Conservation (phyloP, 106 monocot genomes). For the Dendrobium catenatum region DNA sequence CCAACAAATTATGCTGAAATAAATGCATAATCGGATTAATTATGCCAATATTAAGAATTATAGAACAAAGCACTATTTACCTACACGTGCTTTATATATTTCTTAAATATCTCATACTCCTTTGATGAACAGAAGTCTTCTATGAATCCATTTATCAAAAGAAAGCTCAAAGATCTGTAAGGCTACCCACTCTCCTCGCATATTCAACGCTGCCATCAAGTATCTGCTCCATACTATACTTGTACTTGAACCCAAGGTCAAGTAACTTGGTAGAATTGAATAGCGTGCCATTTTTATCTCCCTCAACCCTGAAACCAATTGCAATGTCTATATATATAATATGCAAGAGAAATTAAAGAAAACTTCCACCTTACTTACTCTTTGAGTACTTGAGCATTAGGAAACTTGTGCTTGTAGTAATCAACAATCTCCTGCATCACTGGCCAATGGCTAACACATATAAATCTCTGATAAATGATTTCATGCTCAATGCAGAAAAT, state of each 20-base stretch:
- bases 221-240: not conserved
- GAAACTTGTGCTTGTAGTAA: constrained; percentile 19
- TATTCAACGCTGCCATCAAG: not conserved
- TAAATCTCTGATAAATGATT: constrained; percentile 23
- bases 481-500: constrained; percentile 34
- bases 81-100: no score
- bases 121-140: not conserved
- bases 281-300: no score
- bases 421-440: constrained; percentile 20
- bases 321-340: no score
- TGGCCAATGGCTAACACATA: constrained; percentile 16
- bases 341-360: no score
- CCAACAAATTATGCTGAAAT: no score
- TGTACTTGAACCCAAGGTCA: not conserved
- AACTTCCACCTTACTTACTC: constrained; percentile 19
- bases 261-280: not conserved
- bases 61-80: no score
- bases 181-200: not conserved
- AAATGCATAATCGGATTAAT: no score
- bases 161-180: no score
- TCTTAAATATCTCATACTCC: no score
- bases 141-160: no score
- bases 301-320: not conserved
- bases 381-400: constrained; percentile 12
- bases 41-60: no score